Base-by-base conservation (phyloP, 352 stramenopile genomes). In the Pythium plurisporium region DNA sequence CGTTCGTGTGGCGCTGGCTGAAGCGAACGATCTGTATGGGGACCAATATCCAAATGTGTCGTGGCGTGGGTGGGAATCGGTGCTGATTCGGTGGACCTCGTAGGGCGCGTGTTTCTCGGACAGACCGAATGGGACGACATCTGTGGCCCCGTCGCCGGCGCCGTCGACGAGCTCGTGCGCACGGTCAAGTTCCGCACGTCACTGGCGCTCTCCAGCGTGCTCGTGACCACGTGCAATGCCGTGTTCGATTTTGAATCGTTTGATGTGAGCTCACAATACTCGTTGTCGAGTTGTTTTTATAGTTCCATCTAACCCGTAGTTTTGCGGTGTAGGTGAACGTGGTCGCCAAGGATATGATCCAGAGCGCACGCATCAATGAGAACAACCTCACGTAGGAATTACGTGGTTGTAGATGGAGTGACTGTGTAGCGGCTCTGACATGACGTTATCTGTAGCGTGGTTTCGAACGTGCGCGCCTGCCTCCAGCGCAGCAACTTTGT, bases 161-260 rank as follows among this genome's bases (percentile, higher is more conserved):
- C 55, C 0, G 70, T 81, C 29, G 76, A 91, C 53, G 79, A 91
- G 45, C 57, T 86, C 17, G 38, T 79, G 34, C 80, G 80, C 20
- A 75, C 86, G 10, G 72, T 84, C 53, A 82, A 82, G 51, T 88
- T 94, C 31, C 82, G 82, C 20, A 93, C 85, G 38, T 76, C 72
- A 42, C 29, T 90, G 37, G 81, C 81, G 31, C 75, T 94, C 14
- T 88, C 80, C 2, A 56, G 30, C 7, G 30, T 67, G 34, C 80
- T 93, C 26, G 76, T 86, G 30, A 70, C 71, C 26, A 78, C 72
- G n/a, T 90, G 84, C 63, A 86, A 91, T 34, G 76, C 80, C 4
- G 77, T 94, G 29, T 94, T 94, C 49, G 76, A 87, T 50, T 84
- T 82, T 55, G 74, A 91, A 53, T 59, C 69, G 15, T 92, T 94